Evolutionary conservation across 2,329 filamentous ascomycete species (phyloP).

Genomic region (Trichoderma citrinoviride): DNA sequence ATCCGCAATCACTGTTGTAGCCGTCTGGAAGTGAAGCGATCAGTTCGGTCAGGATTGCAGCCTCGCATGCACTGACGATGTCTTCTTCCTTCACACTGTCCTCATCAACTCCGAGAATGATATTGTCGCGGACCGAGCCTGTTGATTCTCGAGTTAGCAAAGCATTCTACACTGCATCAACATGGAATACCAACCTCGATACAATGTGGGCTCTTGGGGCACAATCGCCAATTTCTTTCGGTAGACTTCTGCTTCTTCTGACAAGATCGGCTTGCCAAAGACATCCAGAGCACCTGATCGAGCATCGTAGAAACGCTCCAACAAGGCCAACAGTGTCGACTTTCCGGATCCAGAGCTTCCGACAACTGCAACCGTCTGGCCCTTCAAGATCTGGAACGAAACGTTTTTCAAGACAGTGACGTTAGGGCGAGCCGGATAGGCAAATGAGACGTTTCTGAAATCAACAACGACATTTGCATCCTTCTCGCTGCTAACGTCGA

Average conservation of each 20-base stretch:
- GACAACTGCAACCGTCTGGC: constrained; percentile 48
- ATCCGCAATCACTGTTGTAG: constrained; percentile 40
- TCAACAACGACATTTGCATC: constrained; percentile 4
- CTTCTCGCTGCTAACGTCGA: neutral
- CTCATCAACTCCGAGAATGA: constrained; percentile 39
- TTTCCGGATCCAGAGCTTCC: constrained; percentile 50
- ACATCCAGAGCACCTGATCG: constrained; percentile 44
- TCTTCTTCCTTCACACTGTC: constrained; percentile 30
- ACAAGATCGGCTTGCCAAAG: constrained; percentile 39
- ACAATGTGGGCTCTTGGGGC: constrained; percentile 51
- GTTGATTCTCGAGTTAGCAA: too few species aligned
- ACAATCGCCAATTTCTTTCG: constrained; percentile 47
- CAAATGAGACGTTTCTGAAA: constrained; percentile 8
- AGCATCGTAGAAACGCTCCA: constrained; percentile 55
- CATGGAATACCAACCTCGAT: constrained; percentile 24
- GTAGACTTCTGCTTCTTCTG: constrained; percentile 41
- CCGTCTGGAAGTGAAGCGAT: constrained; percentile 47
- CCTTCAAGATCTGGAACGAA: constrained; percentile 35
- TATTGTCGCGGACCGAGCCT: constrained; percentile 49
- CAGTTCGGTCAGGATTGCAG: constrained; percentile 57
- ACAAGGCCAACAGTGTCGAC: constrained; percentile 51
- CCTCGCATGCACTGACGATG: constrained; percentile 30
- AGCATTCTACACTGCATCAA: neutral
- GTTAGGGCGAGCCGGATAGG: constrained; percentile 3
- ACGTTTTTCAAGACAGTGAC: constrained; percentile 1